These are phyloP conservation scores for Ustilago loliicola DNA, from an alignment of 1,284 basidiomycete species.

Conservation along the genomic window DNA sequence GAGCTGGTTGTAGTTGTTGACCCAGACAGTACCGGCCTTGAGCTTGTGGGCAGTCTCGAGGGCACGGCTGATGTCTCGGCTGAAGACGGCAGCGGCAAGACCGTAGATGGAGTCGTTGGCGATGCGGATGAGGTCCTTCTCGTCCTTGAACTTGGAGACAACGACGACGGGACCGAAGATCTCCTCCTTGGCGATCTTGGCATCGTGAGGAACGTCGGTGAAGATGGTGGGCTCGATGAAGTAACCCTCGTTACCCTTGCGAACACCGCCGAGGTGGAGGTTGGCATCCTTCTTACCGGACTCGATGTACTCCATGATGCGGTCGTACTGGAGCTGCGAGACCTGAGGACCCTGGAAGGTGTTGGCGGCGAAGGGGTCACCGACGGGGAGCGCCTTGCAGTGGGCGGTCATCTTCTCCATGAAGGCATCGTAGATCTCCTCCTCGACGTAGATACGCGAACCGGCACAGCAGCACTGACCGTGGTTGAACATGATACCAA, in stretches of 20 bases:
- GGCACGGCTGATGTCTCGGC: slow-evolving; percentile 81
- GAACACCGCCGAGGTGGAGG: slow-evolving; percentile 79
- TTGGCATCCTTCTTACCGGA: slow-evolving; percentile 83
- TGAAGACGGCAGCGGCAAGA: slow-evolving; percentile 87
- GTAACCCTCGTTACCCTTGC: slow-evolving; percentile 77
- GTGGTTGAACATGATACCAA: slow-evolving; percentile 81
- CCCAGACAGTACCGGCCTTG: slow-evolving; percentile 85
- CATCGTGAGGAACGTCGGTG: slow-evolving; percentile 77
- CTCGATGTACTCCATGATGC: slow-evolving; percentile 90
- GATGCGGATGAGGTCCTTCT: slow-evolving; percentile 78
- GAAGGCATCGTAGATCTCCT: slow-evolving; percentile 77
- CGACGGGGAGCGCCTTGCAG: slow-evolving; percentile 76
- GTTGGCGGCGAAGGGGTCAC: slow-evolving; percentile 82
- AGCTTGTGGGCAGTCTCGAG: slow-evolving; percentile 81
- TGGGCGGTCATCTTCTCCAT: slow-evolving; percentile 77
- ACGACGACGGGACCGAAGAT: slow-evolving; percentile 83
- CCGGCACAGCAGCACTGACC: slow-evolving; percentile 77
- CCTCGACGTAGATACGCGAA: slow-evolving; percentile 82
- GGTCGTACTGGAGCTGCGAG: slow-evolving; percentile 82
- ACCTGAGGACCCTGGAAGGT: slow-evolving; percentile 91
- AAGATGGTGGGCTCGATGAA: slow-evolving; percentile 73
- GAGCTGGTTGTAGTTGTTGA: slow-evolving; percentile 74
- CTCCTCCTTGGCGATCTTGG: slow-evolving; percentile 78
- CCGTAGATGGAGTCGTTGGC: slow-evolving; percentile 88
- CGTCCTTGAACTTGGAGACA: slow-evolving; percentile 72